Evolutionary conservation across 2,329 filamentous ascomycete species (phyloP), one percentile per base, ranked within the genome.

Genomic region (Epichloe hybrida): DNA sequence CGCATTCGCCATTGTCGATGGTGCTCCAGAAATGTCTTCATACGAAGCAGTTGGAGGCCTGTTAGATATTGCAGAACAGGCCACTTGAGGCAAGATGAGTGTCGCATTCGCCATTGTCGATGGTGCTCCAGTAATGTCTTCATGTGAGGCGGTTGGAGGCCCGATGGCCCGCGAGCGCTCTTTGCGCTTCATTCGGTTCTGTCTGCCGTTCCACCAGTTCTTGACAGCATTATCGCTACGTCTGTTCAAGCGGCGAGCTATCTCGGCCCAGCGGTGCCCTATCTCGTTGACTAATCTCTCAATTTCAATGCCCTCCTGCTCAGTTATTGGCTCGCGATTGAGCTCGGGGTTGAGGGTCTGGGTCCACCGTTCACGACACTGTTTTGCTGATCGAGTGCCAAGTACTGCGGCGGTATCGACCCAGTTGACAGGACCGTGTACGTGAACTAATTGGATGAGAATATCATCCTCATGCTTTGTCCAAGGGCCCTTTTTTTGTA

Each of bases 191-290:
- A 84, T 77, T 61, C 89, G 81, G 70, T 95, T 95, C 76, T 90
- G 86, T 64, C 84, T 87, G 47, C 90, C 89, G 64, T 95, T 95
- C 87, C 87, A 95, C 88, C 89, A 96, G 68, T 96, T 96, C 79
- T 96, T 96, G 56, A 96, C 88, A 31, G 88, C 86, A 62, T 96
- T 96, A 72, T 96, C 90, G 66, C 89, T 95, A 62, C 90, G 84
- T 56, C 88, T 88, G 50, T 84, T 77, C 20, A 96, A 76, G 44
- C 81, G 76, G 57, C 90, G 79, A 43, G 90, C 88, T 62, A 96
- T 96, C 64, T 96, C 88, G 2, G 90, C 90, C 90, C 90, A 96
- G 51, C 86, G 81, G 72, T 89, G 91, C 55, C 89, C 89, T 71
- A 88, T 81, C 59, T 85, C 78, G 11, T 70, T 67, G 15, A 96